Base-by-base conservation (phyloP, 495 filamentous ascomycete species). In the Talaromyces wortmannii region DNA sequence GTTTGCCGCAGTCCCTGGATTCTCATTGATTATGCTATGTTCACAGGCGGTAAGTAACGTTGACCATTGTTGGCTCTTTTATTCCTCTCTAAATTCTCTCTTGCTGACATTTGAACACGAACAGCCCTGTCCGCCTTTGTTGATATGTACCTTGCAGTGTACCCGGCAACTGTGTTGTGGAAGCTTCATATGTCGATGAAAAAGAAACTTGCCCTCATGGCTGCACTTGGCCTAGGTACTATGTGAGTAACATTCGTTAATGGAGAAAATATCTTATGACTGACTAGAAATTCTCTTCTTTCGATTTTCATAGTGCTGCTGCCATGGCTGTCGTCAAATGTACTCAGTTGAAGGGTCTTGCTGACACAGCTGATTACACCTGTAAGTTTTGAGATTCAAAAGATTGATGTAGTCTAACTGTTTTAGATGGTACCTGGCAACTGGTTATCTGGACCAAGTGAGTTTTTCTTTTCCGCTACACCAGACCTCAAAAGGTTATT, bases 361-460 rank as follows among this genome's bases (percentile, higher is more conserved):
- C 68, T 10, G 65, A 72, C 42, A 60, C 64, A 48, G 31, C 59
- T 5, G 69, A 72, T 55, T 67, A 67, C 17, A 72, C 69, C 1
- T 72, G 69, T 72, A 57, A 56, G 67, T 29, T 3, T 43, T 52
- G 10, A 52, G 43, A 5, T 4, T 32, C 8, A 36, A 23, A 23
- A 29, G 7, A 45, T 30, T 47, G 49, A 11, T 8, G 30, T 8
- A 49, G 40, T 61, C 55, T 31, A 45, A 54, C 55, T 17, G 31
- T 15, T 13, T 10, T 45, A 72, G 69, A 70, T 45, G 68, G 60
- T 53, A 70, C 68, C 16, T 64, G 60, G 31, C 58, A 65, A 31
- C 63, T 71, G 12, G 63, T 67, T 15, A 59, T 71, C 15, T 73
- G 68, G 70, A 71, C 70, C 31, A 72, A 67, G 68, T 72, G 63